Evolutionary conservation across 495 filamentous ascomycete species (phyloP).

Genomic region (Hypoxylon intermedium): DNA sequence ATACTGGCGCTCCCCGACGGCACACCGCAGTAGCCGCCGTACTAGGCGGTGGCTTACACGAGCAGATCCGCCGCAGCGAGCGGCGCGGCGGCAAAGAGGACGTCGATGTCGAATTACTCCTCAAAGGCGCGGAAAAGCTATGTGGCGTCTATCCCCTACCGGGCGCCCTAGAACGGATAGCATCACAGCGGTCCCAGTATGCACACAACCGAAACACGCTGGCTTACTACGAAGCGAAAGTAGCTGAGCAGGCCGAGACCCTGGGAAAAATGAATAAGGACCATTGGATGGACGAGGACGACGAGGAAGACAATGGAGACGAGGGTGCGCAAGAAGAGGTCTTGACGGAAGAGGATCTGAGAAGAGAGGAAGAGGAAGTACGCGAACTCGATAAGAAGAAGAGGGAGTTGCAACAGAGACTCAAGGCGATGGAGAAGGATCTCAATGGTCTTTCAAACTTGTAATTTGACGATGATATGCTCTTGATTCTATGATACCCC

Average conservation of each 20-base stretch:
- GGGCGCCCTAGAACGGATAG: constrained; percentile 81
- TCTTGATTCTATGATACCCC: constrained; percentile 30
- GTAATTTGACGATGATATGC: constrained; percentile 18
- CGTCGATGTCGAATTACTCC: constrained; percentile 83
- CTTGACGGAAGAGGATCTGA: constrained; percentile 78
- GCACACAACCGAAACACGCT: constrained; percentile 76
- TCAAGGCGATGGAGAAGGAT: constrained; percentile 82
- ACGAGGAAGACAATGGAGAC: constrained; percentile 53
- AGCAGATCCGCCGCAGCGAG: constrained; percentile 72
- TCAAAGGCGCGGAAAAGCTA: constrained; percentile 89
- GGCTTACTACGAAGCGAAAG: constrained; percentile 76
- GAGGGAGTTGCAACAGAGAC: constrained; percentile 74
- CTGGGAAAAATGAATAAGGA: constrained; percentile 75
- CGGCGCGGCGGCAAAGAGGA: constrained; percentile 62
- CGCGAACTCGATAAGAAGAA: constrained; percentile 79
- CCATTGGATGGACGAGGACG: constrained; percentile 53
- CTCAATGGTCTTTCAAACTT: constrained; percentile 67
- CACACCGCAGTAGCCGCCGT: constrained; percentile 91
- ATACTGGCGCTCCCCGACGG: constrained; percentile 64
- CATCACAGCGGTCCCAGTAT: constrained; percentile 73
- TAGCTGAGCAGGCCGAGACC: constrained; percentile 77
- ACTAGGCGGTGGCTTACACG: constrained; percentile 83
- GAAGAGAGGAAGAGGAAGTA: constrained; percentile 79
- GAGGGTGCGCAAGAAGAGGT: constrained; percentile 48
- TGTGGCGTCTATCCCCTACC: constrained; percentile 85